A percentile compares a stretch with the other conserved stretches of the same genome.
phyloP scores from a whole-genome alignment of 768 basidiomycete genomes.

The Rubroboletus satanas region DNA sequence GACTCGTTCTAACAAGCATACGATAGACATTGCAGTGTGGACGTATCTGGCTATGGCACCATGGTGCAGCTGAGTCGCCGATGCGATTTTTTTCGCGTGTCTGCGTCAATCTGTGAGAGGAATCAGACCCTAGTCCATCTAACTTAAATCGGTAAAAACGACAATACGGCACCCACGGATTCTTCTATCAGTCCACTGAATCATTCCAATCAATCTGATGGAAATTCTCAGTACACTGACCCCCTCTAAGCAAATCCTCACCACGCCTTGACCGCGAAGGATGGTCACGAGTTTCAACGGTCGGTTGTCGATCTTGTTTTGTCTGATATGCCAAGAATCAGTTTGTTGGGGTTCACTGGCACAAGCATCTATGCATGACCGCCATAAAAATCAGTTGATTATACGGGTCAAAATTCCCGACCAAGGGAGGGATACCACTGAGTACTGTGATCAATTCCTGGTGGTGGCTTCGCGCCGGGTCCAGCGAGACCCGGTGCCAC shows the following conservation, averaged over 20 bases:
- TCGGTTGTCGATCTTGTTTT: constrained; percentile 7
- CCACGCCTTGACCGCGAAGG: not conserved
- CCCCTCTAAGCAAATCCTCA: not conserved
- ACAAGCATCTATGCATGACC: not conserved
- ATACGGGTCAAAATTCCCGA: not conserved
- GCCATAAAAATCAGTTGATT: constrained; percentile 2
- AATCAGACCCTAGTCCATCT: not conserved
- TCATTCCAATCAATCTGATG: not conserved
- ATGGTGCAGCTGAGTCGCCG: not conserved
- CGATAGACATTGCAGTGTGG: not conserved
- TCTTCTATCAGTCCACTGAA: constrained; percentile 5
- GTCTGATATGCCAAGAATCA: not conserved
- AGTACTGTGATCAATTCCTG: not conserved
- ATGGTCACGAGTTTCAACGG: constrained; percentile 2
- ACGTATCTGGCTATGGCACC: not conserved
- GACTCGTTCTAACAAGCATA: constrained; percentile 2
- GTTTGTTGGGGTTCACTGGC: not conserved
- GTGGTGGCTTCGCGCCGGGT: not conserved
- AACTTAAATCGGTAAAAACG: constrained; percentile 18
- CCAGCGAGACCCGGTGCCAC: not conserved
- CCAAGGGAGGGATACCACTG: not conserved
- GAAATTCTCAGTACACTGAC: not conserved
- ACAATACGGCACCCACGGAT: constrained; percentile 7
- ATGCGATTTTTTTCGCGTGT: not conserved
- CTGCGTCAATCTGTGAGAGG: constrained; percentile 10